Evolutionary conservation across 169 alveolate genomes (phyloP).

Genomic region (Cryptosporidium sp.): DNA sequence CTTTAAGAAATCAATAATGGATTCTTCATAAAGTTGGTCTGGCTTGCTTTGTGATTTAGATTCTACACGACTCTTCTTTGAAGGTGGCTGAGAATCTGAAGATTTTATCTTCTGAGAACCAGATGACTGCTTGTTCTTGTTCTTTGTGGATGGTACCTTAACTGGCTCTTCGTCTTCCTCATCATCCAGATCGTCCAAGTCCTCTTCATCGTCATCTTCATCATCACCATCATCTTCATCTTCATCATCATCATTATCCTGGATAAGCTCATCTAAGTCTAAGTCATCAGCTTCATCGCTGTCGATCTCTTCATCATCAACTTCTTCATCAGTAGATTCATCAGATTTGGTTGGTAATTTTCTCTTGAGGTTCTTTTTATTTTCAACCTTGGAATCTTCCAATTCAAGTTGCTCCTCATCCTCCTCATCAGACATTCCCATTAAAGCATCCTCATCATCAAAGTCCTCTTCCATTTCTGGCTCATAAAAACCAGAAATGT

Average conservation of each 20-base stretch:
- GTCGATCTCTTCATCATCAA: conserved; percentile 80
- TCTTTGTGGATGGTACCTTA: conserved; percentile 70
- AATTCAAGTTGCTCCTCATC: conserved; percentile 76
- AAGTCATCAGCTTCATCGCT: conserved; percentile 82
- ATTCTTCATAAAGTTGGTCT: conserved; percentile 79
- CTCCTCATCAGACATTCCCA: conserved; percentile 78
- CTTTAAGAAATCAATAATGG: conserved; percentile 82
- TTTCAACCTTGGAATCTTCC: not conserved
- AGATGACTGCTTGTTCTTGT: conserved; percentile 54
- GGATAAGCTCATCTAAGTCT: conserved; percentile 78
- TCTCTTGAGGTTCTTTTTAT: conserved; percentile 42
- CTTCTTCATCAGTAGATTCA: conserved; percentile 76
- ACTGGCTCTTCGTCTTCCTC: conserved; percentile 80
- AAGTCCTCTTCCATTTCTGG: conserved; percentile 82
- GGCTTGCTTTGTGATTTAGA: conserved; percentile 65
- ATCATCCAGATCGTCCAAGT: conserved; percentile 82
- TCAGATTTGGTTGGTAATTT: conserved; percentile 46
- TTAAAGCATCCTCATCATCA: conserved; percentile 80
- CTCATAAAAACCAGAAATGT: conserved; percentile 89
- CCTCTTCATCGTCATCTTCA: conserved; percentile 84
- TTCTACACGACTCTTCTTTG: conserved; percentile 42
- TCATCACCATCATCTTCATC: conserved; percentile 87
- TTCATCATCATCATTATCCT: conserved; percentile 79
- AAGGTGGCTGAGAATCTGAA: conserved; percentile 32
- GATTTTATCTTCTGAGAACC: conserved; percentile 18